phyloP scores from a whole-genome alignment of 176 grass and related monocot genomes.

The Triticum dicoccoides region DNA sequence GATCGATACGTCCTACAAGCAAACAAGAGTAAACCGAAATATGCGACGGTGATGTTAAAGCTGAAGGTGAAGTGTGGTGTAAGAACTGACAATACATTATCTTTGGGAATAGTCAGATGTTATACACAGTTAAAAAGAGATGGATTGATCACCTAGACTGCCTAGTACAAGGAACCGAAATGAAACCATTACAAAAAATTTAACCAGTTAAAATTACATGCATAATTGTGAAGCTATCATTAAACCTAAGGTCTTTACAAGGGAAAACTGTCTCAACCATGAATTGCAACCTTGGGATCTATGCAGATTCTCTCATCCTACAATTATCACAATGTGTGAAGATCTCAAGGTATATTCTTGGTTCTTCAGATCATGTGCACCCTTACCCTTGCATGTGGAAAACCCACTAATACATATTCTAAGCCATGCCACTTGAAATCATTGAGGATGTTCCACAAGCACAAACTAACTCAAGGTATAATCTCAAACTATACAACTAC shows the following conservation, averaged over 20 bases:
- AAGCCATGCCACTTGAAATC: not conserved
- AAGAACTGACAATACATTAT: not conserved
- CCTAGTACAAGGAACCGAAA: not conserved
- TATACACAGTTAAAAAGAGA: not conserved
- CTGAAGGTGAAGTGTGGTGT: not conserved
- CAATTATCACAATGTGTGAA: not conserved
- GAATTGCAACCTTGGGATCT: not conserved
- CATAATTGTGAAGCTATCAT: conserved; percentile 3
- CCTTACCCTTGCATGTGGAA: too few relatives aligned
- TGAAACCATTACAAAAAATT: not conserved
- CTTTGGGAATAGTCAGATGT: not conserved
- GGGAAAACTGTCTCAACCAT: not conserved
- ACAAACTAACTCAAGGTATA: not conserved
- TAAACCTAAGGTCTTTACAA: not conserved
- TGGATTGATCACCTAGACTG: not conserved
- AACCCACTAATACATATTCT: not conserved
- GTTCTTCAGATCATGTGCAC: not conserved
- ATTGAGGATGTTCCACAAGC: not conserved
- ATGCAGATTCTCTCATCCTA: not conserved
- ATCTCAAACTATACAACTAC: not conserved
- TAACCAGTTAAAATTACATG: not conserved
- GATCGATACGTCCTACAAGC: conserved; percentile 60
- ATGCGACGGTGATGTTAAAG: not conserved
- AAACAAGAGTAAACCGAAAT: conserved; percentile 21
- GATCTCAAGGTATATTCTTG: not conserved